A percentile compares a stretch with the other conserved stretches of the same genome.
These are phyloP conservation scores for Candida coleopterorum DNA, from an alignment of 805 yeast species.

Conservation along the genomic window DNA sequence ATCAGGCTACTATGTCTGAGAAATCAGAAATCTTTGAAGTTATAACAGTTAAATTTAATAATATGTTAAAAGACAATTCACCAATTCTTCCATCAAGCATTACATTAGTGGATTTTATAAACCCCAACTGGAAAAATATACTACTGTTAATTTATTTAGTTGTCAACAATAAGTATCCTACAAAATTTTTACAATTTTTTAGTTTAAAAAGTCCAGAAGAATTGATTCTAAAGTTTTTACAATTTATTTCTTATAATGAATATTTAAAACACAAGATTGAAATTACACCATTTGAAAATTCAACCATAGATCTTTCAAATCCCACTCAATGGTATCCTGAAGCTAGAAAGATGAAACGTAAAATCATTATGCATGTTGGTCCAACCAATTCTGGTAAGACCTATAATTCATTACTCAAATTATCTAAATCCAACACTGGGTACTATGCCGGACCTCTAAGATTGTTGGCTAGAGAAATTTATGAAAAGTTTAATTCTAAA, in stretches of 20 bases:
- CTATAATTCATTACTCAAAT: constrained; percentile 66
- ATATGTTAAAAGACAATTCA: neutral
- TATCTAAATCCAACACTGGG: constrained; percentile 66
- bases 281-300: constrained; percentile 8
- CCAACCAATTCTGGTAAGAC: constrained; percentile 98
- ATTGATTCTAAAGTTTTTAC: constrained; percentile 17
- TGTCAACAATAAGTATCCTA: constrained; percentile 15
- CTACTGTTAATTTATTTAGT: constrained; percentile 18
- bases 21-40: neutral
- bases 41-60: constrained; percentile 4
- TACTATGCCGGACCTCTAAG: constrained; percentile 94
- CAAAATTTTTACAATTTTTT: constrained; percentile 14
- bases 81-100: neutral
- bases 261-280: constrained; percentile 13
- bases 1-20: constrained; percentile 4
- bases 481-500: constrained; percentile 67
- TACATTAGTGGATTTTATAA: constrained; percentile 17
- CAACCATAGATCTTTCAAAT: constrained; percentile 25
- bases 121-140: constrained; percentile 23
- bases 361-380: constrained; percentile 89
- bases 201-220: constrained; percentile 16
- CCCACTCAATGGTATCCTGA: constrained; percentile 71
- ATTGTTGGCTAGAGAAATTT: constrained; percentile 85
- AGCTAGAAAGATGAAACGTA: constrained; percentile 75
- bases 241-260: constrained; percentile 21